These are phyloP conservation scores for Primulina tabacum DNA, from an alignment of 257 asterid genomes.

Conservation along the genomic window DNA sequence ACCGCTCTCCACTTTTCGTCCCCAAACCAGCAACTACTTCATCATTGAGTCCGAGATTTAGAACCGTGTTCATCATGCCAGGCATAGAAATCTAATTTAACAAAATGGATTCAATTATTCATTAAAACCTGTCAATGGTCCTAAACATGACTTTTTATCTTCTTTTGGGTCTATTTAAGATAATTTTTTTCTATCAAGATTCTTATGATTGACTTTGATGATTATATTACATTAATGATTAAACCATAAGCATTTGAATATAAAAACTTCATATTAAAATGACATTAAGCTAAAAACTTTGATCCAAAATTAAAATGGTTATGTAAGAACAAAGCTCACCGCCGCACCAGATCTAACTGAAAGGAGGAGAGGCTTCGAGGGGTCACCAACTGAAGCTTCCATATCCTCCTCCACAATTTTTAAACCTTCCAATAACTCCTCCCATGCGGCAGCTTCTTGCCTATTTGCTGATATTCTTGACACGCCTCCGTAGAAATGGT, in stretches of 20 bases:
- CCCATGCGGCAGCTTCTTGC: constrained; percentile 76
- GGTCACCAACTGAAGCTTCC: constrained; percentile 84
- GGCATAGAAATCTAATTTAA: constrained; percentile 86
- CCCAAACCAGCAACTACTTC: constrained; percentile 85
- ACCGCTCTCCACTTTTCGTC: constrained; percentile 84
- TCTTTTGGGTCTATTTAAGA: background rate
- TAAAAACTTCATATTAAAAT: background rate
- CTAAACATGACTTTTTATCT: background rate
- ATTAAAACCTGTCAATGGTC: background rate
- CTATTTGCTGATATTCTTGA: constrained; percentile 76
- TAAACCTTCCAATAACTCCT: constrained; percentile 73
- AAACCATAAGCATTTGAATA: background rate
- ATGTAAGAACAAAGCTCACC: constrained; percentile 35
- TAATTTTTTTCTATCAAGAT: no score
- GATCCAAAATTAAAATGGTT: background rate
- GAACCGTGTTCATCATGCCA: constrained; percentile 99
- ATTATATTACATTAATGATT: background rate
- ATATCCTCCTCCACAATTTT: constrained; percentile 66
- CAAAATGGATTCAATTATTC: constrained; percentile 3
- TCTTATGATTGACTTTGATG: background rate
- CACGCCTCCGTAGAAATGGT: constrained; percentile 97
- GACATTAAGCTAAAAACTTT: background rate
- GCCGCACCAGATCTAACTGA: constrained; percentile 96
- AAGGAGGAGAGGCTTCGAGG: constrained; percentile 79
- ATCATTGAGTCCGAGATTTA: constrained; percentile 88